phyloP scores from a whole-genome alignment of 805 yeast species.

The Yarrowia sp. region DNA sequence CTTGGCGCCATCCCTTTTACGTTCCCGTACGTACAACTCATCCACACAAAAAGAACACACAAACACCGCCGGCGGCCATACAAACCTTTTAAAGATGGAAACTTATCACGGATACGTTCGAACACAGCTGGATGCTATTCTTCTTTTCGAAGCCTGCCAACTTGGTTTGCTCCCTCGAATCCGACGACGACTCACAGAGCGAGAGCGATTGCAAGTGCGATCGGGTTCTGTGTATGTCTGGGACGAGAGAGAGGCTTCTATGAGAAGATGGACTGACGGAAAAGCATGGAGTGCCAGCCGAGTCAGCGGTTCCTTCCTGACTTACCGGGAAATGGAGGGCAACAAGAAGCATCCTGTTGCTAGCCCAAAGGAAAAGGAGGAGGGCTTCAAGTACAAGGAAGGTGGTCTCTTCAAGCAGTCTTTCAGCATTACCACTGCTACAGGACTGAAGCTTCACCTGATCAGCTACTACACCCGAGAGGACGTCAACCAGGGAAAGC shows the following conservation, averaged over 20 bases:
- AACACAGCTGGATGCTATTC: conserved; percentile 59
- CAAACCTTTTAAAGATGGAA: conserved; percentile 44
- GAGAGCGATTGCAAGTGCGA: conserved; percentile 52
- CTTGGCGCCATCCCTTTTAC: conserved; percentile 17
- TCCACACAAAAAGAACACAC: conserved; percentile 23
- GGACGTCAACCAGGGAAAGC: conserved; percentile 33
- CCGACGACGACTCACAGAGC: conserved; percentile 54
- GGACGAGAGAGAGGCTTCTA: conserved; percentile 68
- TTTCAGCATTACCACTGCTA: conserved; percentile 54
- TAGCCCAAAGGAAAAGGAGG: conserved; percentile 29
- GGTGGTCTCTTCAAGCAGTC: conserved; percentile 64
- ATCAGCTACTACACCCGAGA: conserved; percentile 51
- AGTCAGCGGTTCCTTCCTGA: conserved; percentile 60
- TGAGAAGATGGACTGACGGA: conserved; percentile 80
- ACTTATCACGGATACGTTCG: conserved; percentile 61
- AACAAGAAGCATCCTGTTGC: conserved; percentile 3
- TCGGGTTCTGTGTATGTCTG: conserved; percentile 66
- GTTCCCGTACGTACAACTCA: not conserved
- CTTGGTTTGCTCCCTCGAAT: conserved; percentile 54
- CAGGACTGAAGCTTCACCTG: conserved; percentile 55
- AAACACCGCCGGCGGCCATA: conserved; percentile 49
- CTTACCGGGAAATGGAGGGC: conserved; percentile 59
- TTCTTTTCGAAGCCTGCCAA: conserved; percentile 64
- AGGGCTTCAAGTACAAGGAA: conserved; percentile 44
- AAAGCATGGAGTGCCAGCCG: conserved; percentile 70